A percentile compares a stretch with the other conserved stretches of the same genome.
Evolutionary conservation across 108 stramenopile species (phyloP).

Genomic region (Nannochloropsis granulata): DNA sequence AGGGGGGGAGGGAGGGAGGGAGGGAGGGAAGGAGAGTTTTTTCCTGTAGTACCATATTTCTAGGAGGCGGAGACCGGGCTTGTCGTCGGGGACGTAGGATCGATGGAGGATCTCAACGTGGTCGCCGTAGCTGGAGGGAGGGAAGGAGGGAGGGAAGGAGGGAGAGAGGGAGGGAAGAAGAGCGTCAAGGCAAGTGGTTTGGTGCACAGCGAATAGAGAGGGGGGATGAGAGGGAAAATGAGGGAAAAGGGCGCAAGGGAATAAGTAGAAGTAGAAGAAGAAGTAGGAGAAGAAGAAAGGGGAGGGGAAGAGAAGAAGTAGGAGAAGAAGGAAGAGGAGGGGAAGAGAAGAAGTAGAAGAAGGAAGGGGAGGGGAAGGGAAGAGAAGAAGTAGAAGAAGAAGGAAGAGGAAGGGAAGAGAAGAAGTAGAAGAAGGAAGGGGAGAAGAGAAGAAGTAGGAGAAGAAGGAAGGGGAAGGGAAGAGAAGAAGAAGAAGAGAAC

Average conservation of each 20-base stretch:
- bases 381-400: not conserved
- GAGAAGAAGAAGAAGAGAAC: no score
- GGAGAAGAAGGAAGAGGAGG: not conserved
- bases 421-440: not conserved
- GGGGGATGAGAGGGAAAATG: no score
- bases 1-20: not conserved
- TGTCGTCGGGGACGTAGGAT: not conserved
- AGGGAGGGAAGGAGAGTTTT: no score
- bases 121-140: not conserved
- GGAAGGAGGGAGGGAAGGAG: not conserved
- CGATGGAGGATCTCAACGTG: not conserved
- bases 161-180: not conserved
- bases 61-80: not conserved
- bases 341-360: no score
- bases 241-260: no score
- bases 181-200: not conserved
- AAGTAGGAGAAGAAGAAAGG: not conserved
- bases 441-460: not conserved
- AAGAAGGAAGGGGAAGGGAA: not conserved
- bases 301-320: not conserved
- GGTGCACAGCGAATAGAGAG: no score
- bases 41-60: not conserved
- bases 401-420: no score
- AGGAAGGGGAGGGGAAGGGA: not conserved
- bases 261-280: not conserved